phyloP scores from a whole-genome alignment of 1,284 basidiomycete genomes.

The Puccinia horiana region DNA sequence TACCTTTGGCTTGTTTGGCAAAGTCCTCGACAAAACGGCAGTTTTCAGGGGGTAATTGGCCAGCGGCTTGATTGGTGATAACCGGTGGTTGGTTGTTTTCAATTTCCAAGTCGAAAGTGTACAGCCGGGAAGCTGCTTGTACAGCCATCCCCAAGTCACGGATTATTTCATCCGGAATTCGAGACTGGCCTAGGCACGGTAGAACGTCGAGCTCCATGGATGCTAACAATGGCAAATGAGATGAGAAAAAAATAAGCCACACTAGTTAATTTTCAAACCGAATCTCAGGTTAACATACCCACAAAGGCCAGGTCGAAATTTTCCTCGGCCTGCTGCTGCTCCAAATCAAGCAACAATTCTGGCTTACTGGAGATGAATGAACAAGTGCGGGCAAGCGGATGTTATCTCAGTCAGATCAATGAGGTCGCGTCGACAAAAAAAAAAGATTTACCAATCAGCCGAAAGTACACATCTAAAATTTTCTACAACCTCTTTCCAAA shows the following conservation, averaged over 20 bases:
- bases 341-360: slow-evolving; percentile 65
- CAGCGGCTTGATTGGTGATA: background rate
- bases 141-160: slow-evolving; percentile 71
- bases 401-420: background rate
- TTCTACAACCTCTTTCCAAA: slow-evolving; percentile 84
- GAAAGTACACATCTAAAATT: slow-evolving; percentile 77
- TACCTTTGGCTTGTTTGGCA: slow-evolving; percentile 50
- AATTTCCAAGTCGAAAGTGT: slow-evolving; percentile 60
- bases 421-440: background rate
- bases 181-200: slow-evolving; percentile 70
- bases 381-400: slow-evolving; percentile 59
- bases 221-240: slow-evolving; percentile 54
- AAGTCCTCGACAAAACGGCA: slow-evolving; percentile 53
- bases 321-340: slow-evolving; percentile 76
- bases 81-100: slow-evolving; percentile 49
- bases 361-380: slow-evolving; percentile 56
- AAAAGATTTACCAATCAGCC: slow-evolving; percentile 72
- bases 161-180: slow-evolving; percentile 74
- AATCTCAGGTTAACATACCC: slow-evolving; percentile 53
- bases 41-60: slow-evolving; percentile 30
- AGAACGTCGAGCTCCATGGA: slow-evolving; percentile 76
- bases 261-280: background rate
- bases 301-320: slow-evolving; percentile 83
- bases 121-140: slow-evolving; percentile 73
- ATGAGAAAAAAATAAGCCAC: slow-evolving; percentile 30